Evolutionary conservation across 805 yeast species (phyloP).

Genomic region (Ogataea methanolica): DNA sequence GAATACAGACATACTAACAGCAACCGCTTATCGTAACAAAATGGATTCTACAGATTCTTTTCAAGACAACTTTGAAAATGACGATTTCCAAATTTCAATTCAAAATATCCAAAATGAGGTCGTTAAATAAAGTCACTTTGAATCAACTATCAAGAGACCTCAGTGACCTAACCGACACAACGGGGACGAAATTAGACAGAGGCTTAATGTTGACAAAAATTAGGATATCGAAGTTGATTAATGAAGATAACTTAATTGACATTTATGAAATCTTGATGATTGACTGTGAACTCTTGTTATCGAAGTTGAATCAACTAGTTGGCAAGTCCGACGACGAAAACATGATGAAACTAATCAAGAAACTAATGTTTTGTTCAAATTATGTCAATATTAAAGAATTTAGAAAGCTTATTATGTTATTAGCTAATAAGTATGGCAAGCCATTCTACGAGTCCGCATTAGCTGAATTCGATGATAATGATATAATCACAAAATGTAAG

Average conservation of each 20-base stretch:
- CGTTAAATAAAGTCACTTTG: conserved; percentile 19
- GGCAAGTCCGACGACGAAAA: conserved; percentile 14
- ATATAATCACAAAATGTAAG: conserved; percentile 21
- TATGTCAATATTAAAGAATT: conserved; percentile 21
- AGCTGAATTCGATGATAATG: conserved; percentile 10
- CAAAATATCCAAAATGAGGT: conserved; percentile 23
- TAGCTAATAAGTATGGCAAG: conserved; percentile 22
- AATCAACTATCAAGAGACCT: conserved; percentile 20
- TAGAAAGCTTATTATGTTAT: conserved; percentile 17
- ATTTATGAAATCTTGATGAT: conserved; percentile 18
- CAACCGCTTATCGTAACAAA: too few species aligned
- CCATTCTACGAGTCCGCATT: conserved; percentile 19
- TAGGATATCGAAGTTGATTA: conserved; percentile 18
- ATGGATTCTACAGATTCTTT: conserved; percentile 8
- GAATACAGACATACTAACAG: not conserved
- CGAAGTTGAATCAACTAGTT: conserved; percentile 14
- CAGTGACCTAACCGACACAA: conserved; percentile 1
- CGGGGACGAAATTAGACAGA: conserved; percentile 18
- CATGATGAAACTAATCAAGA: conserved; percentile 12
- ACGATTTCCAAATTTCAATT: conserved; percentile 22
- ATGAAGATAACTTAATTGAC: conserved; percentile 23
- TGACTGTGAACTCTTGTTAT: conserved; percentile 21
- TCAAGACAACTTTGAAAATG: conserved; percentile 24
- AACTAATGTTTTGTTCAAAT: conserved; percentile 15
- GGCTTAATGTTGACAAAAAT: conserved; percentile 15